phyloP scores from a whole-genome alignment of 2,329 filamentous ascomycete genomes.

The Lachnellula willkommii region DNA sequence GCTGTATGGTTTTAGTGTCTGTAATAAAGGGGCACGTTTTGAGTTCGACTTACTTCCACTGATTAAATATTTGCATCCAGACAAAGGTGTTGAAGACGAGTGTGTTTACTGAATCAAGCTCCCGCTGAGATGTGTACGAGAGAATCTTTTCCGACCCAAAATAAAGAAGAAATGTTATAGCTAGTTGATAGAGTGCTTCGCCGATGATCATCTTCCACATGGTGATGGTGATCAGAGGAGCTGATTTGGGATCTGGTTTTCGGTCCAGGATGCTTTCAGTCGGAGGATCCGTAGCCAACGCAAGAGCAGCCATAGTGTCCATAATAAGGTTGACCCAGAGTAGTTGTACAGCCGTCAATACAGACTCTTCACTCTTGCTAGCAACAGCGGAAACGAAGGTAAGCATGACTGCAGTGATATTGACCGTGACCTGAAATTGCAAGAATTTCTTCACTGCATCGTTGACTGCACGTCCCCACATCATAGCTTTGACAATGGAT shows the following conservation, averaged over 20 bases:
- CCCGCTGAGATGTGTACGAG: slow-evolving; percentile 45
- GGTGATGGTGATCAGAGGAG: slow-evolving; percentile 72
- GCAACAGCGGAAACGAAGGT: slow-evolving; percentile 74
- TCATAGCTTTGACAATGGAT: slow-evolving; percentile 57
- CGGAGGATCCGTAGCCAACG: slow-evolving; percentile 69
- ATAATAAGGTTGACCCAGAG: slow-evolving; percentile 83
- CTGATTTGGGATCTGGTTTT: slow-evolving; percentile 69
- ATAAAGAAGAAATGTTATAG: slow-evolving; percentile 73
- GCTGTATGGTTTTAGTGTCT: slow-evolving; percentile 36
- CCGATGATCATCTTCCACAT: slow-evolving; percentile 99
- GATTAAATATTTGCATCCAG: slow-evolving; percentile 99
- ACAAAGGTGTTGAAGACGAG: slow-evolving; percentile 98
- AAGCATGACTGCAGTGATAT: slow-evolving; percentile 73
- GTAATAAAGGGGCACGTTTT: slow-evolving; percentile 16
- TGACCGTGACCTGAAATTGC: slow-evolving; percentile 63
- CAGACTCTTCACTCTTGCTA: slow-evolving; percentile 56
- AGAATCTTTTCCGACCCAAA: slow-evolving; percentile 63
- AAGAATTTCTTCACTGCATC: slow-evolving; percentile 50
- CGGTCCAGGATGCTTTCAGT: slow-evolving; percentile 63
- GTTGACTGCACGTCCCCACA: slow-evolving; percentile 56
- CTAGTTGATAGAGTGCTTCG: slow-evolving; percentile 83
- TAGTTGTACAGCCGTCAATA: slow-evolving; percentile 72
- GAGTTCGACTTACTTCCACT: slow-evolving; percentile 69
- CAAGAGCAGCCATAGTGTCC: slow-evolving; percentile 78
- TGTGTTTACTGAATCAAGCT: slow-evolving; percentile 58